phyloP scores from a whole-genome alignment of 2,329 filamentous ascomycete species.

The Fusarium guadeloupense region DNA sequence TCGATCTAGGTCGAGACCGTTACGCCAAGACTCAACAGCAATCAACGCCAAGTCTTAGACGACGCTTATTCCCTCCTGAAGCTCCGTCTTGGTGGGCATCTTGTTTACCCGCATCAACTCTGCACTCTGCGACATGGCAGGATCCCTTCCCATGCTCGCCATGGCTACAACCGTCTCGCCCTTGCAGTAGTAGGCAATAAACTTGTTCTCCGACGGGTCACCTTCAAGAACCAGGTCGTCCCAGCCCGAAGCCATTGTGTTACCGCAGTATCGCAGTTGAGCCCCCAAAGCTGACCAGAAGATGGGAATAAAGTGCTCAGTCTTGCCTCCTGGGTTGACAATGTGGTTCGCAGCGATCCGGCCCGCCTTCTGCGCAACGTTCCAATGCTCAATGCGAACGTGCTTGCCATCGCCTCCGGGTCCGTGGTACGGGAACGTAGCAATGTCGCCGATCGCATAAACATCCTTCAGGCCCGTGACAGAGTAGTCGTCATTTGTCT shows the following conservation, averaged over 20 bases:
- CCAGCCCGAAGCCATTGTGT: constrained; percentile 76
- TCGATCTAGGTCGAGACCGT: constrained; percentile 26
- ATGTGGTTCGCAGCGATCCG: constrained; percentile 83
- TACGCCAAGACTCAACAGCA: constrained; percentile 44
- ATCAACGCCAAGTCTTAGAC: constrained; percentile 43
- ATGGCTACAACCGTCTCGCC: constrained; percentile 90
- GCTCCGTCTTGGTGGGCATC: constrained; percentile 84
- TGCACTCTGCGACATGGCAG: constrained; percentile 81
- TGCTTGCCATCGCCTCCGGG: constrained; percentile 79
- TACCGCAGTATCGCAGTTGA: constrained; percentile 93
- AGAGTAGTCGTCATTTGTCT: constrained; percentile 80
- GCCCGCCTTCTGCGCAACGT: constrained; percentile 94
- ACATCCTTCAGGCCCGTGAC: constrained; percentile 82
- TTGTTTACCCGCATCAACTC: constrained; percentile 84
- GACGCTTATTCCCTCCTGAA: constrained; percentile 70
- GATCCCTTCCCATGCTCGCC: constrained; percentile 90
- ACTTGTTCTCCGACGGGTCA: constrained; percentile 79
- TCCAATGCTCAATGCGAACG: constrained; percentile 96
- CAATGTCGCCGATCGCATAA: constrained; percentile 94
- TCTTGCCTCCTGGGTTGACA: constrained; percentile 66
- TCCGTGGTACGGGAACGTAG: constrained; percentile 92
- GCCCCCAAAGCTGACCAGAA: constrained; percentile 96
- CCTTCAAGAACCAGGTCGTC: constrained; percentile 87
- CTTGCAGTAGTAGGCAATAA: constrained; percentile 88
- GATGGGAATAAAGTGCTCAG: constrained; percentile 84